Evolutionary conservation across 805 yeast species (phyloP).

Genomic region (Danielia reshetovae): DNA sequence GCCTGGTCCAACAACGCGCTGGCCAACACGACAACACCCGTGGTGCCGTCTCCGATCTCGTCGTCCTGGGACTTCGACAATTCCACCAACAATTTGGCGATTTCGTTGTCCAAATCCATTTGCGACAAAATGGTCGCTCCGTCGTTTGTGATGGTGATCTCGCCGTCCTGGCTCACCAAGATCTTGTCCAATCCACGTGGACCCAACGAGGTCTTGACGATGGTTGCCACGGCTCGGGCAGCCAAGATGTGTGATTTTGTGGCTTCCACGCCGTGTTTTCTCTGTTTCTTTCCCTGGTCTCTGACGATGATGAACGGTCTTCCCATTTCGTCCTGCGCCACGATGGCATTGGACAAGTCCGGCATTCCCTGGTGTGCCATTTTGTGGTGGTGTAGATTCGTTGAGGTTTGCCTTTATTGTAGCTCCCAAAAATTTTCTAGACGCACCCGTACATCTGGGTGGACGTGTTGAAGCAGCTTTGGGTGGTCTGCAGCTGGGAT

Average conservation of each 20-base stretch:
- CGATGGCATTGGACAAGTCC: conserved; percentile 95
- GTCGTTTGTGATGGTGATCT: conserved; percentile 95
- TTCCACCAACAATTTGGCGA: conserved; percentile 93
- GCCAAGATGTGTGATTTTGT: conserved; percentile 85
- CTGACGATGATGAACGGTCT: conserved; percentile 97
- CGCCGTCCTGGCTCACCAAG: conserved; percentile 93
- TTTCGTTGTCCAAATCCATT: conserved; percentile 94
- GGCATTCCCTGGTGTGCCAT: conserved; percentile 49
- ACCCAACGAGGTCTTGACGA: conserved; percentile 88
- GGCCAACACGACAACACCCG: conserved; percentile 97
- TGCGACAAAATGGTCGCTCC: conserved; percentile 96
- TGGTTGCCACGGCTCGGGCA: conserved; percentile 90
- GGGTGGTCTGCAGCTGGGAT: too few relatives aligned
- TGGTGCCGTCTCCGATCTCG: conserved; percentile 98
- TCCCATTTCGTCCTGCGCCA: conserved; percentile 99
- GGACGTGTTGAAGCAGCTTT: too few relatives aligned
- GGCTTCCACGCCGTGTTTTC: conserved; percentile 46
- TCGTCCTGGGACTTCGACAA: conserved; percentile 94
- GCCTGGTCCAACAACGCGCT: conserved; percentile 95
- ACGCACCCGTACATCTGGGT: conserved; percentile 4
- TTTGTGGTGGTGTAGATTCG: conserved; percentile 4
- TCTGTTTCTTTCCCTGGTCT: conserved; percentile 76
- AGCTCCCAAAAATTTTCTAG: conserved; percentile 1
- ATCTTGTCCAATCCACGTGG: conserved; percentile 99
- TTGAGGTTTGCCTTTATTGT: conserved; percentile 1